Base-by-base conservation (phyloP, 768 basidiomycete species). In the Amanita brunnescens region DNA sequence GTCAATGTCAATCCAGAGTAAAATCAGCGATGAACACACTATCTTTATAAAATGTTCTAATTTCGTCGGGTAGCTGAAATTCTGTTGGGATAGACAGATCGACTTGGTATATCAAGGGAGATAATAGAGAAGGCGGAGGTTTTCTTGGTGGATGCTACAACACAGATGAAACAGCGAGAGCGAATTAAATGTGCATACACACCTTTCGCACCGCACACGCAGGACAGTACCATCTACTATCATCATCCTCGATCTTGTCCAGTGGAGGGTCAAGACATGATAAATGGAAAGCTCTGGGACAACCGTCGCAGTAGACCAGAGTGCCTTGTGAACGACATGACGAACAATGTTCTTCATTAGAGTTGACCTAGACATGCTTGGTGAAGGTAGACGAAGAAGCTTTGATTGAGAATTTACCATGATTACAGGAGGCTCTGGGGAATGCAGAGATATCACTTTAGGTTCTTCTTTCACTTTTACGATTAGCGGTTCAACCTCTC, bases 231-330 rank as follows among this genome's bases (percentile, higher is more conserved):
- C 86, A 92, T 63, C 79, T 76, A 58, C 83, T 79, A 68, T 90
- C 87, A 10, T 88, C 87, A 40, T 96, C 80, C 66, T 96, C 91
- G 55, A 86, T 76, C 44, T 82, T 73, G 55, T 93, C 89, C 73
- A 97, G 79, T 18, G 96, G 96, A 48, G 96, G 96, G 66, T 99
- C 88, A 57, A 99, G 77, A 67, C 96, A 99, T 79, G 87, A 85
- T 54, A 98, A 82, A 69, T 99, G 96, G 67, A 96, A 99, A 6
- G 93, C 91, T 56, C 87, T 74, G 32, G 95, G 91, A 64, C 96
- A 99, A 16, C 94, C 93, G 66, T 98, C 96, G 67, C 96, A 99
- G 65, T 96, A 98, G 16, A 99, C 80, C 54, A 98, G 76, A 39
- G 87, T 80, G 43, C 95, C 95, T 57, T 70, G 70, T 21, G 85